phyloP scores from a whole-genome alignment of 2,329 filamentous ascomycete genomes.

The Apiospora arundinis region DNA sequence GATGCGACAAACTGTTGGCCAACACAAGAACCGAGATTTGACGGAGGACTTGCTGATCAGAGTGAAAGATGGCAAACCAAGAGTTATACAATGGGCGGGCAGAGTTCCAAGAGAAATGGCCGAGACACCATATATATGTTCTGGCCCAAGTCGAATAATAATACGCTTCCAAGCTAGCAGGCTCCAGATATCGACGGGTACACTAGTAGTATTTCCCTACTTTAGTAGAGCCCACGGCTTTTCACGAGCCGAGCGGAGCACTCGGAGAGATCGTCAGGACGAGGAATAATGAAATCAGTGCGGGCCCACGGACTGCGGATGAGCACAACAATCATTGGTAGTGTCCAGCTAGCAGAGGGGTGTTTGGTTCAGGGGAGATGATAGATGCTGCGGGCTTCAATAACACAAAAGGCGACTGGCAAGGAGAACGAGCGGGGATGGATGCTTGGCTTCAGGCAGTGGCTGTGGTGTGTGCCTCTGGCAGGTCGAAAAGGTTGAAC shows the following conservation, averaged over 20 bases:
- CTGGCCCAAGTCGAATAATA: neutral
- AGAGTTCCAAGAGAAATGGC: neutral
- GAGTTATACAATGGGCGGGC: neutral
- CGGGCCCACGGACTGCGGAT: slow-evolving; percentile 2
- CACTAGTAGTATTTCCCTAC: slow-evolving; percentile 3
- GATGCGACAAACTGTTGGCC: neutral
- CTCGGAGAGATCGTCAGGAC: neutral
- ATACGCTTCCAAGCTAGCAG: neutral
- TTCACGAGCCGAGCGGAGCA: neutral
- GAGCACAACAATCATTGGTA: neutral
- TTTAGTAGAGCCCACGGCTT: neutral
- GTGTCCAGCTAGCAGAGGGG: neutral
- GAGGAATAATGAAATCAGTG: neutral
- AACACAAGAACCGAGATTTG: neutral
- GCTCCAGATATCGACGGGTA: slow-evolving; percentile 9
- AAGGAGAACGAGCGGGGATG: slow-evolving; percentile 1
- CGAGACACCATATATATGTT: neutral
- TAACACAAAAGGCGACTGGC: neutral
- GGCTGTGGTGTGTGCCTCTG: neutral
- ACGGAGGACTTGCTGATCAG: neutral
- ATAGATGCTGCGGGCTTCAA: neutral
- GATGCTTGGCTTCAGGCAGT: neutral
- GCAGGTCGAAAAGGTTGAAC: neutral
- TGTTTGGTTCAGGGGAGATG: neutral
- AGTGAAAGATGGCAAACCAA: neutral